These are phyloP conservation scores for Plenodomus lindquistii DNA, from an alignment of 2,329 filamentous ascomycete species.

Conservation along the genomic window DNA sequence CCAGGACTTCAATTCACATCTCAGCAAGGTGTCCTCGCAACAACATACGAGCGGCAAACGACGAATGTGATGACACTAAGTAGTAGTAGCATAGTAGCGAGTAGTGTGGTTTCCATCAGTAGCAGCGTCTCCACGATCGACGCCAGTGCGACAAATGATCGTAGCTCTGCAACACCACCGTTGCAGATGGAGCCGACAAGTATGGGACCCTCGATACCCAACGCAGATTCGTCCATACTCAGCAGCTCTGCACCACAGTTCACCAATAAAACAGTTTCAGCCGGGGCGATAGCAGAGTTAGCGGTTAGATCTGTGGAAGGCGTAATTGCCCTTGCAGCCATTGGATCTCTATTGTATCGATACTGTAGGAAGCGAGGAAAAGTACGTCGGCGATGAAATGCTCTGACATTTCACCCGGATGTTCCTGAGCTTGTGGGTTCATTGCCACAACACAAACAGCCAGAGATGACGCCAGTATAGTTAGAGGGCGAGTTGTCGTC, in stretches of 20 bases:
- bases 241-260: not conserved
- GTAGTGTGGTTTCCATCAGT: no score
- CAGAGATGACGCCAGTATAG: not conserved
- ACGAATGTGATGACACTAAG: no score
- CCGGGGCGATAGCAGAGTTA: not conserved
- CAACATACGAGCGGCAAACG: not conserved
- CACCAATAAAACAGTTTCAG: not conserved
- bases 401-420: not conserved
- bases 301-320: not conserved
- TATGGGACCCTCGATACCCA: no score
- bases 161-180: not conserved
- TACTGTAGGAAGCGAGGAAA: not conserved
- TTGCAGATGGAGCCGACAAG: no score
- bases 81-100: no score
- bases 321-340: not conserved
- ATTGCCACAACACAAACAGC: not conserved
- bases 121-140: no score
- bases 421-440: not conserved
- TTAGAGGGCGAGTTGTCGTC: no score
- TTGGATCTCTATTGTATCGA: not conserved
- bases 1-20: not conserved
- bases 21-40: not conserved
- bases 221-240: not conserved
- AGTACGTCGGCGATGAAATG: not conserved
- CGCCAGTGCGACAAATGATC: no score